Evolutionary conservation across 1,284 basidiomycete species (phyloP).

Genomic region (Inonotus hispidus): DNA sequence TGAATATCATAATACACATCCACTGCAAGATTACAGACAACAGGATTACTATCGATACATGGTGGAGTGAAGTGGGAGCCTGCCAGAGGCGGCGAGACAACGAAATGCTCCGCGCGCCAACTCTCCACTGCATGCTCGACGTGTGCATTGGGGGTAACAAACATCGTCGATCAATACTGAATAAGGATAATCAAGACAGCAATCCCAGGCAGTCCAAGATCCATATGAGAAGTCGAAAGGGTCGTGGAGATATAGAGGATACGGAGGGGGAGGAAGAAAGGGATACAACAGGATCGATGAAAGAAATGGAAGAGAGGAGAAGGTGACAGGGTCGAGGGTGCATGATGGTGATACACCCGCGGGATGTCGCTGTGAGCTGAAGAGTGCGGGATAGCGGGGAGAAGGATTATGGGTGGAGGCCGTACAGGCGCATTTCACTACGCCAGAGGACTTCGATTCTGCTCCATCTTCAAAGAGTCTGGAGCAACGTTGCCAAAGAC

Average conservation of each 20-base stretch:
- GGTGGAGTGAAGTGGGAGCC: neutral
- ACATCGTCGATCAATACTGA: neutral
- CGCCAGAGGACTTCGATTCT: neutral
- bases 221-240: neutral
- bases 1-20: neutral
- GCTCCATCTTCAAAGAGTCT: constrained; percentile 2
- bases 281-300: neutral
- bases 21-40: neutral
- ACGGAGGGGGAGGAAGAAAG: too few relatives aligned
- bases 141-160: neutral
- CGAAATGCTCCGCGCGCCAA: neutral
- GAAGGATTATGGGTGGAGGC: neutral
- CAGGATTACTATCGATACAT: neutral
- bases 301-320: neutral
- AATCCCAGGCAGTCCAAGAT: neutral
- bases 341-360: neutral
- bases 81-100: constrained; percentile 4
- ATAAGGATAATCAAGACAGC: constrained; percentile 1
- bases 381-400: neutral
- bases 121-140: neutral
- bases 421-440: neutral
- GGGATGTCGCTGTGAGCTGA: neutral
- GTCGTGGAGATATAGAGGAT: too few relatives aligned
- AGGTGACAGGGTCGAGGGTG: neutral
- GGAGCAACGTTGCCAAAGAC: neutral